A percentile compares a stretch with the other conserved stretches of the same genome.
Evolutionary conservation across 768 basidiomycete species (phyloP).

Genomic region (Guyanaporus albipodus): DNA sequence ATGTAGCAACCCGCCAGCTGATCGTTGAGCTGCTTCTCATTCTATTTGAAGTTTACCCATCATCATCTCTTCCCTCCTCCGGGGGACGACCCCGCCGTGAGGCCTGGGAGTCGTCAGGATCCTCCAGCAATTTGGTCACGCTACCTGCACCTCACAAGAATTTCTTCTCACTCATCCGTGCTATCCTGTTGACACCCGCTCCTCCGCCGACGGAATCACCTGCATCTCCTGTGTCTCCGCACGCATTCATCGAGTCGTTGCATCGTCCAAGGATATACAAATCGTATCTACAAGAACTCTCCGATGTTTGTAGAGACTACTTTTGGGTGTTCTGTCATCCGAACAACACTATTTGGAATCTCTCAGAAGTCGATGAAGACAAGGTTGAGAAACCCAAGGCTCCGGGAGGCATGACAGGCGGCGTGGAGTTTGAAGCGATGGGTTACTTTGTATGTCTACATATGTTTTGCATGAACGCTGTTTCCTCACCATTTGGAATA

Average conservation of each 20-base stretch:
- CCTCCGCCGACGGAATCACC: conserved; percentile 64
- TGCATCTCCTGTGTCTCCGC: conserved; percentile 58
- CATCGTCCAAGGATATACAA: conserved; percentile 74
- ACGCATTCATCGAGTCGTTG: conserved; percentile 75
- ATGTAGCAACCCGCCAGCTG: conserved; percentile 83
- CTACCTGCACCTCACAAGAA: conserved; percentile 72
- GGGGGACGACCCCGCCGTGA: conserved; percentile 40
- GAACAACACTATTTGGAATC: conserved; percentile 86
- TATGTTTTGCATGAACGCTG: not conserved
- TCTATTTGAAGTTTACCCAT: conserved; percentile 86
- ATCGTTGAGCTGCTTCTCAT: conserved; percentile 85
- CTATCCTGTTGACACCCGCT: conserved; percentile 69
- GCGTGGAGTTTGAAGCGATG: conserved; percentile 98
- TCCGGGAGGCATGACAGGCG: conserved; percentile 97
- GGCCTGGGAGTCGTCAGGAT: conserved; percentile 52
- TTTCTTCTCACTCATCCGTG: conserved; percentile 69
- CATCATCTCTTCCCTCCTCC: conserved; percentile 57
- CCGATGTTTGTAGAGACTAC: conserved; percentile 89
- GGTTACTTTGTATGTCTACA: conserved; percentile 75
- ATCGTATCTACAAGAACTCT: conserved; percentile 76
- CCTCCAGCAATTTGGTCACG: conserved; percentile 50
- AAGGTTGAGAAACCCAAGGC: conserved; percentile 88
- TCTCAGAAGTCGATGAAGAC: conserved; percentile 77
- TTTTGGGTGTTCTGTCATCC: conserved; percentile 98
- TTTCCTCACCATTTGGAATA: conserved; percentile 34